Percentiles rank a stretch among this genome's conserved stretches.
Conservation (phyloP, 2,329 filamentous ascomycete species). For the Microthyrium microscopicum region DNA sequence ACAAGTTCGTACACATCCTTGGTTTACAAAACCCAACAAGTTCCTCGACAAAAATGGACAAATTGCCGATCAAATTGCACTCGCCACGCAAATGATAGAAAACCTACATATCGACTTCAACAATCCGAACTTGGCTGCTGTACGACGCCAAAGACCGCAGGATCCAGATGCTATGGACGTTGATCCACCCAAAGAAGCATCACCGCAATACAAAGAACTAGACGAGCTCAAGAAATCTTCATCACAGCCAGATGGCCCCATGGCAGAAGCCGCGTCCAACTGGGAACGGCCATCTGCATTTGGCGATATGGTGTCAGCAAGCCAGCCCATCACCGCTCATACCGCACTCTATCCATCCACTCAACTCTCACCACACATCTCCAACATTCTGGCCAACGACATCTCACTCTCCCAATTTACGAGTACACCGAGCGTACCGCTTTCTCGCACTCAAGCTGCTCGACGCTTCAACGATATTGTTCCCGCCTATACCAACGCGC, state of each 20-base stretch:
- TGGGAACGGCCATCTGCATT: constrained; percentile 82
- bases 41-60: constrained; percentile 59
- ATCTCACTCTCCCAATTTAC: constrained; percentile 76
- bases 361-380: constrained; percentile 17
- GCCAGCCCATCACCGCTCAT: constrained; percentile 32
- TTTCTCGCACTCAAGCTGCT: constrained; percentile 78
- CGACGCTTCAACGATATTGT: constrained; percentile 82
- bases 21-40: constrained; percentile 74
- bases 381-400: constrained; percentile 62
- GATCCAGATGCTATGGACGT: constrained; percentile 49
- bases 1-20: constrained; percentile 78
- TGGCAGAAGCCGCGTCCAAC: constrained; percentile 62
- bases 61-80: constrained; percentile 58
- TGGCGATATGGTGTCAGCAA: constrained; percentile 34
- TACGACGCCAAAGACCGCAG: constrained; percentile 23
- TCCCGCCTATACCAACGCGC: constrained; percentile 69
- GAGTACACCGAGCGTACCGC: constrained; percentile 56
- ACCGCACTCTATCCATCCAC: constrained; percentile 19
- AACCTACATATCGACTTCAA: constrained; percentile 79
- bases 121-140: constrained; percentile 38
- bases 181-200: constrained; percentile 32
- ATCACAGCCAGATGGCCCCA: constrained; percentile 72
- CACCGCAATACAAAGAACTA: no score
- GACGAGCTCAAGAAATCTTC: constrained; percentile 33
- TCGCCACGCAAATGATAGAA: constrained; percentile 93